Base-by-base conservation (phyloP, 169 alveolate genomes). In the Cryptosporidium viatorum region DNA sequence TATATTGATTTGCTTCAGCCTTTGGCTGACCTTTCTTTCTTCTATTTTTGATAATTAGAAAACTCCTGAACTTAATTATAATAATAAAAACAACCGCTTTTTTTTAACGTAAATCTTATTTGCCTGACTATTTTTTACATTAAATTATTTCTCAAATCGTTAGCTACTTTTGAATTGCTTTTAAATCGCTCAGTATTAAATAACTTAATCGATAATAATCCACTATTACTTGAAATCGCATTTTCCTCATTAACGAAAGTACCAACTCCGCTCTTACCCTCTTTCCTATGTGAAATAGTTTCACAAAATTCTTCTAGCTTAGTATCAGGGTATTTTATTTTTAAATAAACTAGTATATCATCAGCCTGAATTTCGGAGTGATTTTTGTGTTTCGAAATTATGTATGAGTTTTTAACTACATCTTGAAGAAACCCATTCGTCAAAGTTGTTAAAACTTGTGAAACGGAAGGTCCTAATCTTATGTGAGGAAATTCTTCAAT, bases 381-480 rank as follows among this genome's bases (percentile, higher is more conserved):
- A 41, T 37, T 41, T 62, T 80, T 51, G 29, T 60, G 71, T 48
- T 41, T 62, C 21, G 89, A 59, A 48, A 80, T 80, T 21, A 21
- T 29, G 29, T 62, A 80, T 16, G 89, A 80, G 39, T 50, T 59
- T 21, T 35, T 59, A 29, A 80, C 23, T 62, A 48, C 35, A 26
- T 80, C 89, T 62, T 80, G 70, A 3, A 80, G 16, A 52, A 80
- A 80, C 0, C 89, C 89, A 43, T 80, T 80, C 7, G 74, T 67
- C 45, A 80, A 62, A 2, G 48, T 59, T 23, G 74, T 43, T 41
- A 80, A 26, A 21, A 80, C 89, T 1, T 62, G 75, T n/a, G 89
- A 59, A 41, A 80, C 89, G 6, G 89, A 80, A 29, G 89, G 89
- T 10, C 89, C 89, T 67, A 80, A n/a, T 43, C 89, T 60, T 23